Base-by-base conservation (phyloP, 768 basidiomycete species). In the Mycena galopus region DNA sequence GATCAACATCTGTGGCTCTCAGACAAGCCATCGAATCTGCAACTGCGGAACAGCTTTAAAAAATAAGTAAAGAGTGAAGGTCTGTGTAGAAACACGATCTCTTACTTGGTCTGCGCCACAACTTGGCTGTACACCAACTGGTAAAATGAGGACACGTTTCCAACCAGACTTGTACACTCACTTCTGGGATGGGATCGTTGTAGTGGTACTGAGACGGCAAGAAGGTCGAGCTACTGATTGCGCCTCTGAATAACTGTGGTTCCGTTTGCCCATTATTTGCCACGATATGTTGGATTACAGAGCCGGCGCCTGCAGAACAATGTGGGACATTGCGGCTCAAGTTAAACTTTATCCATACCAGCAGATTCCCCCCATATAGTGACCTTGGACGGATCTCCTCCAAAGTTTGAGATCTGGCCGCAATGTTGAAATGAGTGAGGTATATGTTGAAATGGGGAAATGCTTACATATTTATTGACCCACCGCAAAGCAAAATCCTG, bases 261-360 rank as follows among this genome's bases (percentile, higher is more conserved):
- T 80, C 65, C 1, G 82, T 83, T 44, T 78, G 73, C 0, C 82
- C 82, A 16, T 73, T 74, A 21, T 82, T 59, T 3, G 83, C 82
- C 7, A 83, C 63, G 17, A 83, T 67, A 12, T 83, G 82, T 27
- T 83, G 82, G 2, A 83, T 55, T n/a, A 83, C 82, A 14, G 82
- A 83, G 3, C 82, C 82, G 7, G 77, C 82, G 8, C 82, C 82
- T 77, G 51, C n/a, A n/a, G n/a, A n/a, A n/a, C n/a, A n/a, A 1
- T 27, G 69, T n/a, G 19, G 50, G n/a, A n/a, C 10, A 33, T 4
- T 58, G 8, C 32, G 47, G 7, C 19, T 51, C 12, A 32, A 16
- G 10, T 10, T 9, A n/a, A 11, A 60, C 1, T 8, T 6, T 0
- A 69, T 55, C 39, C 21, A n/a, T n/a, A 75, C 75, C 78, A 1